Evolutionary conservation across 331 rosid species (phyloP), one percentile per base, ranked within the genome.

Genomic region (Acacia pycnantha): DNA sequence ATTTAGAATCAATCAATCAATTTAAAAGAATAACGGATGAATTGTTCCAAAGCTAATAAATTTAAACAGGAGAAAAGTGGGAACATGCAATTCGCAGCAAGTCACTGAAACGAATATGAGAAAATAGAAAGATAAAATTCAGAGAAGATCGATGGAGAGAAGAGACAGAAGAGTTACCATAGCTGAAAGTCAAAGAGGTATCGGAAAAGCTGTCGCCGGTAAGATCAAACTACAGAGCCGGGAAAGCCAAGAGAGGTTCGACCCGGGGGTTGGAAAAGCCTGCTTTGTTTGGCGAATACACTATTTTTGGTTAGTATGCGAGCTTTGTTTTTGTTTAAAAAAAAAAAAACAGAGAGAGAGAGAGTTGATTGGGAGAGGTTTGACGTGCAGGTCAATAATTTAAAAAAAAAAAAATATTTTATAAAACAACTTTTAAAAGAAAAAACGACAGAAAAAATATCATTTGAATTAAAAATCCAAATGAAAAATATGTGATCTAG

Each of bases 111-210:
- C 33, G 3, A 59, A 71, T 59, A 56, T 58, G 37, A 41, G 74
- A 37, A 14, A n/a, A 26, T 22, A 35, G 3, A 71, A 31, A 27
- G 12, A 46, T 46, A 16, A 11, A 72, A 46, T 47, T 15, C 22
- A 14, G 18, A 15, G 27, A 73, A 50, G 8, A 78, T 40, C 18
- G 29, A 21, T 11, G 8, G 10, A 48, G 41, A 24, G 21, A 11
- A 40, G 40, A 18, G 65, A 24, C 13, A 31, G 46, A 22, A 59
- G 1, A 24, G 22, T 56, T 81, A 81, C 84, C 84, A 81, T 81
- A 12, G 61, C 22, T 22, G 24, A 62, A 77, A 68, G 59, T 70
- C 13, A 22, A n/a, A 61, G 73, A 33, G 54, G 8, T 19, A n/a
- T 26, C 16, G 74, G 54, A 81, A 64, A 24, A 58, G 26, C 66